Evolutionary conservation across 331 rosid species (phyloP), one percentile per base, ranked within the genome.

Genomic region (Malus hybrid): DNA sequence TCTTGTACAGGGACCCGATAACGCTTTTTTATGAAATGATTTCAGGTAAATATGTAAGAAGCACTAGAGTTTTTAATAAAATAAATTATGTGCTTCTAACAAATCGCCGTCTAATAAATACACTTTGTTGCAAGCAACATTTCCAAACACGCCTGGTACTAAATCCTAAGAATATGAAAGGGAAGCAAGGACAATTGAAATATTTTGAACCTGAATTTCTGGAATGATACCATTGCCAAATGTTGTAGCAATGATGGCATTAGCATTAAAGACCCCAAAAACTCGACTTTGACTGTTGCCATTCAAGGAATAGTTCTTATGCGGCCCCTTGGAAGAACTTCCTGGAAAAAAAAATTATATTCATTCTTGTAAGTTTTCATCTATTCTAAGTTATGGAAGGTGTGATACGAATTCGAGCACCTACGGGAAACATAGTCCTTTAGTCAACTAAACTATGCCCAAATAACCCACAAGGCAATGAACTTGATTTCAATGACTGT

Each of bases 211-310:
- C 93, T 90, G 97, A 74, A 88, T 92, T 81, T 92, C 97, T 52
- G 96, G 97, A 55, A 90, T 80, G n/a, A 90, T 90, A 54, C 93
- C 96, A 66, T 88, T 92, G 67, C 97, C 96, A 19, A 79, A 90
- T 5, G 87, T 75, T 0, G 96, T 92, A 70, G 97, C 93, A 48
- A 90, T 92, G 76, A 92, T 90, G 66, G 91, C 90, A 63, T 85
- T 67, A 9, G 97, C 93, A 77, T 92, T 92, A 70, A 88, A 90
- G 33, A 92, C 33, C 50, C 96, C 97, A 59, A 92, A 92, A 46
- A 87, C 5, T 2, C 68, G 80, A 83, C 61, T 65, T 48, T 78
- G 73, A 5, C 85, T 28, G 48, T 84, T 77, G 33, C 93, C 93
- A 8, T 77, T 71, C 7, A 90, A 0, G 34, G 97, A 88, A 69